Evolutionary conservation across 1,284 basidiomycete genomes (phyloP).

Genomic region (Inonotus hispidus): DNA sequence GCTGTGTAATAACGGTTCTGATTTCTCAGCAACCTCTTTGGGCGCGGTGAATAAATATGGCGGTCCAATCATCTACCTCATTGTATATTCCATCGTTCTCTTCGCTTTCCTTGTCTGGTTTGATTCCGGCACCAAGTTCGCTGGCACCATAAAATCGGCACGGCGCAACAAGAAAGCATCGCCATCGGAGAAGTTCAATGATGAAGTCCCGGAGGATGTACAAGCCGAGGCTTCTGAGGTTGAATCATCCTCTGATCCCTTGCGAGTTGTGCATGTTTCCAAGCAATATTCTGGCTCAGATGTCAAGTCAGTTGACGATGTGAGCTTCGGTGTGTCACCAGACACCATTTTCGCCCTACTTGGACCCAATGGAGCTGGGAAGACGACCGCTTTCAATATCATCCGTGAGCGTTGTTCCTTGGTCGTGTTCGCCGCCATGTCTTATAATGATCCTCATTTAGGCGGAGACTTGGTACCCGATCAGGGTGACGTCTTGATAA

Average conservation of each 20-base stretch:
- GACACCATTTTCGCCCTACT: slow-evolving; percentile 69
- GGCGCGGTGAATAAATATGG: slow-evolving; percentile 59
- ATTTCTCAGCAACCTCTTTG: slow-evolving; percentile 42
- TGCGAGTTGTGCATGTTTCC: slow-evolving; percentile 62
- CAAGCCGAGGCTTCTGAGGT: slow-evolving; percentile 48
- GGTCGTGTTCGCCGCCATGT: not conserved
- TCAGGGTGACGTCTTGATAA: slow-evolving; percentile 61
- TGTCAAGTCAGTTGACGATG: slow-evolving; percentile 65
- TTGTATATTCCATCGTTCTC: slow-evolving; percentile 49
- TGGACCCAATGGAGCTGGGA: slow-evolving; percentile 79
- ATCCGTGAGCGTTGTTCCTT: slow-evolving; percentile 45
- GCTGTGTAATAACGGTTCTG: slow-evolving; percentile 56
- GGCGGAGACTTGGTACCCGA: slow-evolving; percentile 61
- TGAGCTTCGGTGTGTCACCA: slow-evolving; percentile 60
- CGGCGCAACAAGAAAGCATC: slow-evolving; percentile 17
- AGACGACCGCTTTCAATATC: slow-evolving; percentile 75
- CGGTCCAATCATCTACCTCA: slow-evolving; percentile 71
- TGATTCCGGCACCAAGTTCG: slow-evolving; percentile 52
- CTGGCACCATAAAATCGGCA: slow-evolving; percentile 22
- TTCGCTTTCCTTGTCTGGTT: slow-evolving; percentile 54
- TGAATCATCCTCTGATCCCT: slow-evolving; percentile 43
- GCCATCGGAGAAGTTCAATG: slow-evolving; percentile 12
- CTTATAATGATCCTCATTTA: slow-evolving; percentile 22
- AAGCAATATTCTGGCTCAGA: slow-evolving; percentile 49
- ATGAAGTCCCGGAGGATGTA: slow-evolving; percentile 39